Conservation (phyloP, 202 grass and related monocot genomes). For the Eragrostis tef region DNA sequence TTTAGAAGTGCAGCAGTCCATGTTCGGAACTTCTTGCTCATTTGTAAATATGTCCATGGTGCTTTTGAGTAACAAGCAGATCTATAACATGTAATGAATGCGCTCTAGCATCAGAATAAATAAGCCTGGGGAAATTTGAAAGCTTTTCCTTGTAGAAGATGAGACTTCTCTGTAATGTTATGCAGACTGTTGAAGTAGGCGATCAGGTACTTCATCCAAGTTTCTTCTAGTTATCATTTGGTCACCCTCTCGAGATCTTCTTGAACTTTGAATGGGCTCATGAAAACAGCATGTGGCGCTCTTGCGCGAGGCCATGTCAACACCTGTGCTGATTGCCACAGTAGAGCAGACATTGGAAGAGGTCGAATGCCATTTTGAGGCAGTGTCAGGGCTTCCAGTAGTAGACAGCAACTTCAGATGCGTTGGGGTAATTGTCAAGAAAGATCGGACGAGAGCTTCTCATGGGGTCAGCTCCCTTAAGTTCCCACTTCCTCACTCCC, state of each 20-base stretch:
- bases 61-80: constrained; percentile 47
- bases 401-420: constrained; percentile 71
- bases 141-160: constrained; percentile 40
- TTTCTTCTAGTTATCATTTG: no score
- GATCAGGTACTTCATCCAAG: no score
- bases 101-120: constrained; percentile 32
- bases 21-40: constrained; percentile 24
- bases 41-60: constrained; percentile 51
- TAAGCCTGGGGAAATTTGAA: constrained; percentile 28
- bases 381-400: constrained; percentile 71
- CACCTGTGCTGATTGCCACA: constrained; percentile 52
- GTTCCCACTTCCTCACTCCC: neutral
- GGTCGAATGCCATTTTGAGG: constrained; percentile 62
- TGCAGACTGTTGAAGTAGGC: no score
- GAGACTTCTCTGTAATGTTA: constrained; percentile 13
- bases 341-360: constrained; percentile 71
- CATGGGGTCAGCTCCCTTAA: constrained; percentile 57
- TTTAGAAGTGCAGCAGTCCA: constrained; percentile 38
- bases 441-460: constrained; percentile 61
- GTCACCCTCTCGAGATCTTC: neutral
- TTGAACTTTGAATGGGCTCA: neutral
- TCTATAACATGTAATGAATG: constrained; percentile 35
- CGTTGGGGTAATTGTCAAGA: constrained; percentile 71
- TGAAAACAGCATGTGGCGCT: constrained; percentile 36
- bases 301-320: constrained; percentile 71